Percentiles rank a stretch among this genome's conserved stretches.
These are phyloP conservation scores for Boletus rufocinnamomeus DNA, from an alignment of 768 basidiomycete species.

Conservation along the genomic window DNA sequence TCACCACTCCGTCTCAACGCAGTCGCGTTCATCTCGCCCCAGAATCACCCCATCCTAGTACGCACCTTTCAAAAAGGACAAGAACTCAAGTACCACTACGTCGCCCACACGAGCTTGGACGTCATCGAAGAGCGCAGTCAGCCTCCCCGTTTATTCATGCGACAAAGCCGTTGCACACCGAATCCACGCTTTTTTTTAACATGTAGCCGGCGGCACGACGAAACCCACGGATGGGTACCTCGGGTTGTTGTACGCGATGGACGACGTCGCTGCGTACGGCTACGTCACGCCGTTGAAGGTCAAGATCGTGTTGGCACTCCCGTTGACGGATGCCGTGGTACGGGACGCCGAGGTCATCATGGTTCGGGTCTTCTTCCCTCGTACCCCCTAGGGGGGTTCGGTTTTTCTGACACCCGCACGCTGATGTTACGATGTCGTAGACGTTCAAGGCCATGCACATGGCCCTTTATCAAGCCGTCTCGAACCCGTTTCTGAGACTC, in stretches of 20 bases:
- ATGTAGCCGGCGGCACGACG: slow-evolving; percentile 38
- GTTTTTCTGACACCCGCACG: background rate
- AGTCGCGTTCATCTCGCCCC: slow-evolving; percentile 82
- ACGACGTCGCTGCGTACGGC: slow-evolving; percentile 91
- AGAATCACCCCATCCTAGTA: slow-evolving; percentile 77
- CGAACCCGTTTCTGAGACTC: slow-evolving; percentile 85
- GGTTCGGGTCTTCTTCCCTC: slow-evolving; percentile 43
- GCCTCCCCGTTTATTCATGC: slow-evolving; percentile 24
- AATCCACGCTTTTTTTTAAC: background rate
- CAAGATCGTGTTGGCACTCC: slow-evolving; percentile 82
- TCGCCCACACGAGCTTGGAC: slow-evolving; percentile 88
- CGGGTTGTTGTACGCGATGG: slow-evolving; percentile 85
- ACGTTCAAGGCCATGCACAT: slow-evolving; percentile 89
- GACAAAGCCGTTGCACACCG: background rate
- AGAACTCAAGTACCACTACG: slow-evolving; percentile 84
- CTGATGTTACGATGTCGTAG: slow-evolving; percentile 39
- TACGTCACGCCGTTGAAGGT: slow-evolving; percentile 87
- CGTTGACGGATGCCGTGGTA: slow-evolving; percentile 78
- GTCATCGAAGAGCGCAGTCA: slow-evolving; percentile 90
- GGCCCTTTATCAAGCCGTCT: slow-evolving; percentile 79
- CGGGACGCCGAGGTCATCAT: slow-evolving; percentile 76
- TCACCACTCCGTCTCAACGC: slow-evolving; percentile 72
- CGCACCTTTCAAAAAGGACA: slow-evolving; percentile 65
- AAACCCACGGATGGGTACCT: slow-evolving; percentile 81
- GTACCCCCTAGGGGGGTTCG: background rate